Evolutionary conservation across 78 protist species (phyloP).

Genomic region (Dictyostelium discoideum): dicty_2.7 NC_007088.5:6854501-6855000

Average conservation of each 20-base stretch:
- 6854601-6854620: background rate
- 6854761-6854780: background rate
- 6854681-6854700: background rate
- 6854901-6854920: background rate
- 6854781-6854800: background rate
- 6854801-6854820: conserved; percentile 65
- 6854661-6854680: too few relatives aligned
- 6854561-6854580: background rate
- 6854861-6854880: conserved; percentile 71
- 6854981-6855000: background rate
- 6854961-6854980: background rate
- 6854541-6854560: conserved; percentile 75
- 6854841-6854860: conserved; percentile 54
- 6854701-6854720: too few relatives aligned
- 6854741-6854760: background rate
- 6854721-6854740: background rate
- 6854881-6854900: conserved; percentile 74
- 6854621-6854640: background rate
- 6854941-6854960: background rate
- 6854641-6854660: too few relatives aligned
- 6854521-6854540: conserved; percentile 72
- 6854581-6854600: background rate
- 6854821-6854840: conserved; percentile 56
- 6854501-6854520: conserved; percentile 59
- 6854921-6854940: background rate